Conservation (phyloP, 257 asterid genomes). For the Lycium barbarum region DNA sequence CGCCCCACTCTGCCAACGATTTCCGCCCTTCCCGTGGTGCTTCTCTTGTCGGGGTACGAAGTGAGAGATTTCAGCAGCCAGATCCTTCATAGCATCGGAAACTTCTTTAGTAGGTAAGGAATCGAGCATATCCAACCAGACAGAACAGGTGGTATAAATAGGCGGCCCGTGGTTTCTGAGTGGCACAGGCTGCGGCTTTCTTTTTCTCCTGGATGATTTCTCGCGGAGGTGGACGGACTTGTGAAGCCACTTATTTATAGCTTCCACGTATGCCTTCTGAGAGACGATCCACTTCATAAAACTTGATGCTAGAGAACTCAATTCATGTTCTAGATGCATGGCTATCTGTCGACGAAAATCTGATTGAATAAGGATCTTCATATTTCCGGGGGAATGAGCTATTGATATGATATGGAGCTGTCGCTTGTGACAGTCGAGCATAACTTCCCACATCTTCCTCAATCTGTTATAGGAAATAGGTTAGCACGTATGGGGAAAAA, state of each 20-base stretch:
- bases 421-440: slow-evolving; percentile 83
- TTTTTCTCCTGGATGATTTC: slow-evolving; percentile 68
- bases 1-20: not conserved
- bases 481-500: not conserved
- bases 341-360: slow-evolving; percentile 64
- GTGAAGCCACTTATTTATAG: slow-evolving; percentile 83
- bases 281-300: slow-evolving; percentile 85
- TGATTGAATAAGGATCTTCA: slow-evolving; percentile 55
- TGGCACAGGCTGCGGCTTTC: slow-evolving; percentile 56
- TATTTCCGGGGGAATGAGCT: slow-evolving; percentile 61
- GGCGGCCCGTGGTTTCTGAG: slow-evolving; percentile 83
- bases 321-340: slow-evolving; percentile 60
- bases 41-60: slow-evolving; percentile 84
- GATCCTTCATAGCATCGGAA: slow-evolving; percentile 65
- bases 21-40: slow-evolving; percentile 58
- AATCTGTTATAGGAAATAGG: slow-evolving; percentile 51
- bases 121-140: slow-evolving; percentile 73
- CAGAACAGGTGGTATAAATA: slow-evolving; percentile 75
- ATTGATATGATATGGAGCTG: slow-evolving; percentile 78
- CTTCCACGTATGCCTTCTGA: slow-evolving; percentile 72
- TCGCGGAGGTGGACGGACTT: slow-evolving; percentile 69
- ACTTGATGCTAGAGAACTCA: slow-evolving; percentile 59
- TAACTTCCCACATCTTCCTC: slow-evolving; percentile 89
- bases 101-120: slow-evolving; percentile 68
- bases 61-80: slow-evolving; percentile 71